A percentile compares a stretch with the other conserved stretches of the same genome.
These are phyloP conservation scores for Hamigera avellanea DNA, from an alignment of 495 filamentous ascomycete genomes.

Conservation along the genomic window DNA sequence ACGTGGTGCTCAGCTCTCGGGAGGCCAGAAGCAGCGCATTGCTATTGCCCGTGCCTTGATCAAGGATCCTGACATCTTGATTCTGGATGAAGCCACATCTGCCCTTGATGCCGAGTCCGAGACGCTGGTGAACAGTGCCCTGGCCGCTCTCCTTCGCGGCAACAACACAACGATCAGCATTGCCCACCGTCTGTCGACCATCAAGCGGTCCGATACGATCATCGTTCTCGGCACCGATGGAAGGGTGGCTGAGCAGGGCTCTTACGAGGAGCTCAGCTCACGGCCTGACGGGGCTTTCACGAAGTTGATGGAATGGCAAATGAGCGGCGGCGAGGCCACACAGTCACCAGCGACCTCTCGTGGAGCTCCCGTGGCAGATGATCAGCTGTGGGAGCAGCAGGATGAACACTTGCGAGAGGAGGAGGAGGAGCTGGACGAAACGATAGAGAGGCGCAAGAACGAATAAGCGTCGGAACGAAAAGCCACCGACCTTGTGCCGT, in stretches of 20 bases:
- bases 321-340: slow-evolving; percentile 63
- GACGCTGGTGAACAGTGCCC: slow-evolving; percentile 84
- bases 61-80: slow-evolving; percentile 92
- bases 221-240: slow-evolving; percentile 80
- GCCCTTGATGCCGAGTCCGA: slow-evolving; percentile 97
- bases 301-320: slow-evolving; percentile 97
- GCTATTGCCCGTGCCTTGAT: slow-evolving; percentile 91
- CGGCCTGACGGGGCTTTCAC: slow-evolving; percentile 73
- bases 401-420: slow-evolving; percentile 18
- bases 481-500: not conserved
- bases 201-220: slow-evolving; percentile 87
- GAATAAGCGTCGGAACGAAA: not conserved
- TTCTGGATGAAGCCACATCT: slow-evolving; percentile 88
- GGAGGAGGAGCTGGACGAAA: slow-evolving; percentile 11
- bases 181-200: slow-evolving; percentile 87
- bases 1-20: slow-evolving; percentile 84
- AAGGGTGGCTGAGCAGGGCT: slow-evolving; percentile 79
- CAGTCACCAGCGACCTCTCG: slow-evolving; percentile 13
- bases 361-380: slow-evolving; percentile 13
- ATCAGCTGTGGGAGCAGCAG: slow-evolving; percentile 24
- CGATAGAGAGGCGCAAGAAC: slow-evolving; percentile 1
- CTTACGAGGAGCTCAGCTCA: slow-evolving; percentile 62
- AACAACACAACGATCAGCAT: slow-evolving; percentile 95
- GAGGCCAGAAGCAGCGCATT: slow-evolving; percentile 95
- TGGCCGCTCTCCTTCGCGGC: slow-evolving; percentile 66